Conservation (phyloP, 768 basidiomycete species). For the Leccinum obscurum region DNA sequence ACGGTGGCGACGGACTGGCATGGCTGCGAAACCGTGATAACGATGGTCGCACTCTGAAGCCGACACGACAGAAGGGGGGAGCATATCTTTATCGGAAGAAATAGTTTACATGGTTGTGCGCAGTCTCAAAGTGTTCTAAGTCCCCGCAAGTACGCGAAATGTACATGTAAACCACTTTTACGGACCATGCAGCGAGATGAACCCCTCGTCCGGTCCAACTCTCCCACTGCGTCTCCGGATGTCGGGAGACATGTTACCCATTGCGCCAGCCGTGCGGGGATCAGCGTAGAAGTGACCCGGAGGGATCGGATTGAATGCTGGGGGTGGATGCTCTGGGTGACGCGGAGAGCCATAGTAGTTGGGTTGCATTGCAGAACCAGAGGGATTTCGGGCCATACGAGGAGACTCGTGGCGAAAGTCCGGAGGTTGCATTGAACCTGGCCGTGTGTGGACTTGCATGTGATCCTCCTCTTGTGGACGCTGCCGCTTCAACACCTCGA, state of each 20-base stretch:
- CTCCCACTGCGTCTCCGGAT: slow-evolving; percentile 32
- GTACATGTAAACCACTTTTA: slow-evolving; percentile 5
- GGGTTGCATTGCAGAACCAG: slow-evolving; percentile 29
- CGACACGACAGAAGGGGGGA: not conserved
- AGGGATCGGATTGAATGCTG: slow-evolving; percentile 36
- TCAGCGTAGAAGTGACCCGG: slow-evolving; percentile 43
- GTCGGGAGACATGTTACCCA: slow-evolving; percentile 39
- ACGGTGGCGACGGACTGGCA: slow-evolving; percentile 9
- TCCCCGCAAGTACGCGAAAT: not conserved
- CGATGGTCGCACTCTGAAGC: not conserved
- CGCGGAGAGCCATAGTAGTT: slow-evolving; percentile 35
- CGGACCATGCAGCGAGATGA: slow-evolving; percentile 33
- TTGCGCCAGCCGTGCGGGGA: slow-evolving; percentile 31
- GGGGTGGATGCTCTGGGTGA: slow-evolving; percentile 31
- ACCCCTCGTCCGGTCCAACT: slow-evolving; percentile 35
- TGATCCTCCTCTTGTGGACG: slow-evolving; percentile 32
- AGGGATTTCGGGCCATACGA: slow-evolving; percentile 33
- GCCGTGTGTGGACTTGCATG: slow-evolving; percentile 19
- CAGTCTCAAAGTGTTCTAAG: not conserved
- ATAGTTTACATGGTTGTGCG: not conserved
- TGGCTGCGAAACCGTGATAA: slow-evolving; percentile 3
- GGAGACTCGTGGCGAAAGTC: slow-evolving; percentile 36
- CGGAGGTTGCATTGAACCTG: slow-evolving; percentile 33
- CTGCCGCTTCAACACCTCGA: slow-evolving; percentile 47
- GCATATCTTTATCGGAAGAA: not conserved